phyloP scores from a whole-genome alignment of 2,329 filamentous ascomycete species.

The Aureobasidium lini region DNA sequence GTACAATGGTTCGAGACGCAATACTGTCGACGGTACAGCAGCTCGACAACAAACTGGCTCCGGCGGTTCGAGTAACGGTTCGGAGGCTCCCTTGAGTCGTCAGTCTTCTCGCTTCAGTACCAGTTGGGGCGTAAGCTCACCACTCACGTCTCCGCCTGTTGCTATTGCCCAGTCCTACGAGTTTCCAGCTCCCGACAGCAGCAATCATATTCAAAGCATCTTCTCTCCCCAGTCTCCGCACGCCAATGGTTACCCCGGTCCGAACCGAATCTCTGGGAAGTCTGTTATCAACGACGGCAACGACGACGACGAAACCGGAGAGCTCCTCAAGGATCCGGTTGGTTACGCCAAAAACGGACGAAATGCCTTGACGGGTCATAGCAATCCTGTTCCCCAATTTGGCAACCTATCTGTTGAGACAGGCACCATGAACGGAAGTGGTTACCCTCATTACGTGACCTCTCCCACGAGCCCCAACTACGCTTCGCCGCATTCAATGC shows the following conservation, averaged over 20 bases:
- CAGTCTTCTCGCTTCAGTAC: slow-evolving; percentile 55
- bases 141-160: slow-evolving; percentile 37
- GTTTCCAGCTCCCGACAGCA: slow-evolving; percentile 51
- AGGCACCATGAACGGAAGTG: slow-evolving; percentile 31
- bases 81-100: slow-evolving; percentile 36
- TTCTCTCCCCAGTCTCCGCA: slow-evolving; percentile 70
- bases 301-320: slow-evolving; percentile 63
- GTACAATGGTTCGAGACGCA: slow-evolving; percentile 35
- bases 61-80: slow-evolving; percentile 34
- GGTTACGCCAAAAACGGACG: slow-evolving; percentile 66
- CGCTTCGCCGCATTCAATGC: slow-evolving; percentile 43
- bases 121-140: slow-evolving; percentile 53
- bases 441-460: slow-evolving; percentile 29
- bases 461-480: slow-evolving; percentile 51
- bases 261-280: slow-evolving; percentile 57
- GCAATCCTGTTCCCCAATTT: slow-evolving; percentile 65
- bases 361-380: slow-evolving; percentile 38
- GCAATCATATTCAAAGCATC: slow-evolving; percentile 51
- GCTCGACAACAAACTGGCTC: slow-evolving; percentile 38
- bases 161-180: slow-evolving; percentile 45
- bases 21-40: slow-evolving; percentile 45
- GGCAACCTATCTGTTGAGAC: slow-evolving; percentile 65
- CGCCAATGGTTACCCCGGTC: slow-evolving; percentile 59
- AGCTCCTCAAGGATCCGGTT: slow-evolving; percentile 64
- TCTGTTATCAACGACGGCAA: slow-evolving; percentile 63